These are phyloP conservation scores for Nicotiana paniculata DNA, from an alignment of 257 asterid species.

Conservation along the genomic window DNA sequence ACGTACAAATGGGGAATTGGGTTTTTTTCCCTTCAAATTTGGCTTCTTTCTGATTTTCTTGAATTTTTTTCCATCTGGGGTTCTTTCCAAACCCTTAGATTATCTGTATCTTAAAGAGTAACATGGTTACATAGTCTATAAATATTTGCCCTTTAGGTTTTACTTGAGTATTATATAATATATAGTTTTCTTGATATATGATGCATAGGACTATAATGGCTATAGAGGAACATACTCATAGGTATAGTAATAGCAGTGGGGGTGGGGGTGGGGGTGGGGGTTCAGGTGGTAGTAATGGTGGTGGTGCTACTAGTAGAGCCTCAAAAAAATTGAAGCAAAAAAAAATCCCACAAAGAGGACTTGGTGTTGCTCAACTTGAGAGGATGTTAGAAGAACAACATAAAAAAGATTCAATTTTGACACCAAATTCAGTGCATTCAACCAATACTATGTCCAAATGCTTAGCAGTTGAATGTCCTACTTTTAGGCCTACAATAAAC, in stretches of 20 bases:
- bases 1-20: constrained; percentile 24
- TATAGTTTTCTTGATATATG: constrained; percentile 14
- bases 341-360: constrained; percentile 84
- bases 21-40: constrained; percentile 4
- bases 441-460: constrained; percentile 23
- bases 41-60: constrained; percentile 9
- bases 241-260: constrained; percentile 29
- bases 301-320: constrained; percentile 23
- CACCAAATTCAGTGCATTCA: constrained; percentile 21
- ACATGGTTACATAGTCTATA: constrained; percentile 20
- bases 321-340: constrained; percentile 59
- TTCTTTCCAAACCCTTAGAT: constrained; percentile 23
- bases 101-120: constrained; percentile 30
- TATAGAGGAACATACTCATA: constrained; percentile 44
- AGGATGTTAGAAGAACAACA: constrained; percentile 67
- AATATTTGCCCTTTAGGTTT: constrained; percentile 25
- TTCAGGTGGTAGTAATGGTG: background rate
- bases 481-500: constrained; percentile 37
- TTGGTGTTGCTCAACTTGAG: constrained; percentile 96
- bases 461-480: constrained; percentile 23
- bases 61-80: constrained; percentile 16
- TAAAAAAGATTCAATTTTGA: constrained; percentile 37
- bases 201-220: constrained; percentile 47
- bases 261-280: constrained; percentile 15
- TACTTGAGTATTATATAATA: constrained; percentile 15